Base-by-base conservation (phyloP, 257 asterid genomes). In the Thymus quinquecostatus region DNA sequence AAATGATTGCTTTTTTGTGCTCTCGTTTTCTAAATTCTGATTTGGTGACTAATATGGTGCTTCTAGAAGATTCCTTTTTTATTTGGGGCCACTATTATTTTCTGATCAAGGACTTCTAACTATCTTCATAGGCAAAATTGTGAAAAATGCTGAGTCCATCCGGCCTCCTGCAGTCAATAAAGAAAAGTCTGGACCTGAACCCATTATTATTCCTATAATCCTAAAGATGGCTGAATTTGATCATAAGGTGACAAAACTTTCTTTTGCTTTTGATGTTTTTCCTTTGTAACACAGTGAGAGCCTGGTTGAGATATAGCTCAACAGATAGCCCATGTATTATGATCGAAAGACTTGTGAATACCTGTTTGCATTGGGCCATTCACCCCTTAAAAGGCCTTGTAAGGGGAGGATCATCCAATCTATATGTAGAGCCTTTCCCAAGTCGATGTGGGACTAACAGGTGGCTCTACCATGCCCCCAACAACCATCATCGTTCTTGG, bases 161-260 rank as follows among this genome's bases (percentile, higher is more conserved):
- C 59, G 65, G 73, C 77, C 72, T 60, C 75, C 82, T 74, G 64
- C 82, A 58, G 84, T 66, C 68, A 85, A 75, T 71, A 85, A 82
- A 64, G 92, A 76, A 48, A 88, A 92, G 72, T 84, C 89, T 73
- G 97, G 97, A 75, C 81, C 98, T 69, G 91, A 90, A 70, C 96
- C 99, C 71, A 88, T 92, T 69, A 83, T 92, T 73, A 79, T 90
- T 78, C 98, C 96, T 29, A 87, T 95, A 78, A 89, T 95, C 77
- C 82, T 95, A 38, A 87, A 88, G 85, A 90, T 95, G 99, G 95
- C 96, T 49, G 96, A 92, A 45, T 95, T 95, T 82, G 99, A 92
- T 79, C 98, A 95, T 65, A 88, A 90, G 98, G 99, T 95, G 71
- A 56, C 63, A 44, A 40, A 69, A 72, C 40, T 72, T 5, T 14